These are phyloP conservation scores for Amylocarpus encephaloides DNA, from an alignment of 2,329 filamentous ascomycete genomes.

Conservation along the genomic window DNA sequence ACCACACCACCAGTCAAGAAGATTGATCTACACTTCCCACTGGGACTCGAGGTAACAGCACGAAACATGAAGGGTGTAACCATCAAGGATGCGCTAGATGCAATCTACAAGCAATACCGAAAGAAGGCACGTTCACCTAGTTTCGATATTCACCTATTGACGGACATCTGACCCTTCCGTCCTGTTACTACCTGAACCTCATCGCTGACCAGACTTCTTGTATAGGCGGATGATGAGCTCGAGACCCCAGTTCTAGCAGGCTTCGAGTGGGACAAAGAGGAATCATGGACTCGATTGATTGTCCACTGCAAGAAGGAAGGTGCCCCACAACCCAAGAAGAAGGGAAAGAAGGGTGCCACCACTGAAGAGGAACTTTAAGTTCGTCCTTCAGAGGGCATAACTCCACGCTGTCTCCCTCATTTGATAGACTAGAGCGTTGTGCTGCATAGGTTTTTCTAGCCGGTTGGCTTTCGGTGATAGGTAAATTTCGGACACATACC, in stretches of 20 bases:
- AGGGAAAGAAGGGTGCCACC: constrained; percentile 45
- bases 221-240: constrained; percentile 83
- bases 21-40: constrained; percentile 86
- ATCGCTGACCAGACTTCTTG: constrained; percentile 17
- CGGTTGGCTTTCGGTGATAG: constrained; percentile 8
- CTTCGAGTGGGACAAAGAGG: constrained; percentile 94
- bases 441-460: constrained; percentile 7
- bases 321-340: constrained; percentile 57
- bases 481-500: constrained; percentile 4
- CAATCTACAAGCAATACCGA: constrained; percentile 94
- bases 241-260: constrained; percentile 81
- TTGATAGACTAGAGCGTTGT: constrained; percentile 16
- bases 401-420: constrained; percentile 16
- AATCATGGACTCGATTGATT: constrained; percentile 80
- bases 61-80: constrained; percentile 92
- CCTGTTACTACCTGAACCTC: constrained; percentile 1
- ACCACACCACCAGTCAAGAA: constrained; percentile 82
- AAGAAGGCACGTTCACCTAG: constrained; percentile 65
- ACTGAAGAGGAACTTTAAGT: constrained; percentile 35
- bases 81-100: constrained; percentile 93
- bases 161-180: background rate
- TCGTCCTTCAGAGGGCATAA: constrained; percentile 1
- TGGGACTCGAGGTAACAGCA: constrained; percentile 81
- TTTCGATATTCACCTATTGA: background rate
- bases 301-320: constrained; percentile 77